These are phyloP conservation scores for Medicago lupulina DNA, from an alignment of 306 rosid genomes.

Conservation along the genomic window DNA sequence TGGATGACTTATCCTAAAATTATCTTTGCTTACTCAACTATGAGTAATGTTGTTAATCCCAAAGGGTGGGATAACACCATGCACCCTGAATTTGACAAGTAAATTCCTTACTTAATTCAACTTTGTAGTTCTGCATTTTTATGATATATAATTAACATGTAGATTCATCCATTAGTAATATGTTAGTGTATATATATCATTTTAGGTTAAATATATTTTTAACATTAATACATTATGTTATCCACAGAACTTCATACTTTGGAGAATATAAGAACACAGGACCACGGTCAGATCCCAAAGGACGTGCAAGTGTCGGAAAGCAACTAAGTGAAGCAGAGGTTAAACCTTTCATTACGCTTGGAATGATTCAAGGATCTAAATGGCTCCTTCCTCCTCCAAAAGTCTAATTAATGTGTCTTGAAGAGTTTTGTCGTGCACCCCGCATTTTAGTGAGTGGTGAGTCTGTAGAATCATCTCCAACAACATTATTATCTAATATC, in stretches of 20 bases:
- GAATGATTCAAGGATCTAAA: constrained; percentile 48
- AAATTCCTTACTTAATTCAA: background rate
- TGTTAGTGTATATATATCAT: too few relatives aligned
- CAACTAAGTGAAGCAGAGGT: constrained; percentile 34
- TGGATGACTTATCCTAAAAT: constrained; percentile 56
- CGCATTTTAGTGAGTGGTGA: background rate
- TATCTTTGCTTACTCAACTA: constrained; percentile 50
- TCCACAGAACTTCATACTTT: constrained; percentile 44
- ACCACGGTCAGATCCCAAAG: constrained; percentile 16
- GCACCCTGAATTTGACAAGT: constrained; percentile 35
- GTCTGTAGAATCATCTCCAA: too few relatives aligned
- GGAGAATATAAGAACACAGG: constrained; percentile 56
- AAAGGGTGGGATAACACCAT: constrained; percentile 53
- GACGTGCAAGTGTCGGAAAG: constrained; percentile 34
- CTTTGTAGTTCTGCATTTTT: background rate
- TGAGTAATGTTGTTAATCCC: constrained; percentile 39
- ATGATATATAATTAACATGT: too few relatives aligned
- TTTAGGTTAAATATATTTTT: too few relatives aligned
- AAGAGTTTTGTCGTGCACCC: background rate
- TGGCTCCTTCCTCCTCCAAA: constrained; percentile 71
- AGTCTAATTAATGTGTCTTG: constrained; percentile 13
- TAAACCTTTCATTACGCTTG: constrained; percentile 50
- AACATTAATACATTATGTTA: background rate
- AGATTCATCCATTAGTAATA: too few relatives aligned
- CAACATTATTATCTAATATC: too few relatives aligned